These are phyloP conservation scores for Colletotrichum sp. DNA, from an alignment of 2,329 filamentous ascomycete genomes.

Conservation along the genomic window DNA sequence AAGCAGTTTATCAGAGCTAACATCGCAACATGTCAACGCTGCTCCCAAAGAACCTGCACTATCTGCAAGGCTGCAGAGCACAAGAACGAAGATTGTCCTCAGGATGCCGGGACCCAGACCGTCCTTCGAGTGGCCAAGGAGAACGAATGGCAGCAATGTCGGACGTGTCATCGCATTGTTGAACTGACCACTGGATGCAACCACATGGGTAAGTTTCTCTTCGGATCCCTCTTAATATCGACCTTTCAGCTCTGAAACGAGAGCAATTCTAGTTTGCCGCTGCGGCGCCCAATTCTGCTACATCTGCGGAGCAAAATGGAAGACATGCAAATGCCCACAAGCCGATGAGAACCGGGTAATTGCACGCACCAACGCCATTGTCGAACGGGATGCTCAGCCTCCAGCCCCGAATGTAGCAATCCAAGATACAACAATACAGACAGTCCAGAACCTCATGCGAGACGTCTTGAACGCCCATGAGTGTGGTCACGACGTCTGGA, in stretches of 20 bases:
- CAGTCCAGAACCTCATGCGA: no score
- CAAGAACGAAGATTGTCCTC: not conserved
- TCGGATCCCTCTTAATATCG: no score
- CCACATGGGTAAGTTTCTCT: conserved; percentile 52
- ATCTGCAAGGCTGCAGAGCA: not conserved
- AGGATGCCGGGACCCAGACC: not conserved
- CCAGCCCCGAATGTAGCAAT: no score
- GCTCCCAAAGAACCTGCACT: conserved; percentile 49
- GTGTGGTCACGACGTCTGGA: no score
- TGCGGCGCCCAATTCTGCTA: conserved; percentile 58
- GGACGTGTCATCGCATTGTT: not conserved
- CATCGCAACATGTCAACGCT: conserved; percentile 46
- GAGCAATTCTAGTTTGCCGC: conserved; percentile 40
- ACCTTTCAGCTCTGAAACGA: not conserved
- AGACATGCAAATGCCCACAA: conserved; percentile 10
- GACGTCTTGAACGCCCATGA: no score
- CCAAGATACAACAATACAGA: no score
- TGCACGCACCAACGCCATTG: conserved; percentile 34
- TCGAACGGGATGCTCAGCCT: conserved; percentile 7
- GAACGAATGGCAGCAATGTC: not conserved
- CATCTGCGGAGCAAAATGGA: conserved; percentile 48
- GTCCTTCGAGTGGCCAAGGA: not conserved
- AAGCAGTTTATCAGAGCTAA: conserved; percentile 30
- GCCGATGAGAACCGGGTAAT: conserved; percentile 14
- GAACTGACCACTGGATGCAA: not conserved